Conservation (phyloP, 73 alveolate species). For the Paramecium tetraurelia region DNA sequence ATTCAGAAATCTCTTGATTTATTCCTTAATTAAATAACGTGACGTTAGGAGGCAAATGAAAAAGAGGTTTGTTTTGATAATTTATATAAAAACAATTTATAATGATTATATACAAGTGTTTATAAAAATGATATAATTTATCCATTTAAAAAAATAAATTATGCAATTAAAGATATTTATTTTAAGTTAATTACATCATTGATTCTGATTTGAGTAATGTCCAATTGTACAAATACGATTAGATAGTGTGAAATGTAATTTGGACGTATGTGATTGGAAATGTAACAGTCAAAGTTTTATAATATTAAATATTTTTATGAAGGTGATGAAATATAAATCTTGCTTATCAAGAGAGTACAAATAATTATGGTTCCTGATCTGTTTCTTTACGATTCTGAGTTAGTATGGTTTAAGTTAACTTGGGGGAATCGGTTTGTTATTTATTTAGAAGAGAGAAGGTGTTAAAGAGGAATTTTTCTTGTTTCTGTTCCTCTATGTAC, state of each 20-base stretch:
- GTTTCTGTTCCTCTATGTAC: background rate
- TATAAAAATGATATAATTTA: background rate
- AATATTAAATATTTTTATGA: background rate
- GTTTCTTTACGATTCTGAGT: background rate
- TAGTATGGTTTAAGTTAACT: background rate
- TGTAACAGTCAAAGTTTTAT: background rate
- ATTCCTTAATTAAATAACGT: background rate
- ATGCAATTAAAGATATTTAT: background rate
- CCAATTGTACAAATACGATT: background rate
- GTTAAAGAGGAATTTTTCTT: background rate
- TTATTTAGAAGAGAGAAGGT: background rate
- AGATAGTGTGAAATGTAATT: background rate
- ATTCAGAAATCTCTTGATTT: background rate
- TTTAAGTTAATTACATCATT: background rate
- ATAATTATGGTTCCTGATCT: background rate
- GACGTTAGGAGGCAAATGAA: background rate
- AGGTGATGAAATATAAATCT: background rate
- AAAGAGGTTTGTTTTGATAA: background rate
- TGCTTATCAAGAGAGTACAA: slow-evolving; percentile 14
- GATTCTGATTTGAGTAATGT: background rate
- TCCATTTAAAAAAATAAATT: background rate
- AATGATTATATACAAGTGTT: background rate
- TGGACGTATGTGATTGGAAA: background rate
- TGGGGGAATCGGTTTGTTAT: background rate
- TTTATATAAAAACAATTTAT: background rate